Evolutionary conservation across 2,329 filamentous ascomycete species (phyloP), one percentile per base, ranked within the genome.

Genomic region (Fusarium sp.): DNA sequence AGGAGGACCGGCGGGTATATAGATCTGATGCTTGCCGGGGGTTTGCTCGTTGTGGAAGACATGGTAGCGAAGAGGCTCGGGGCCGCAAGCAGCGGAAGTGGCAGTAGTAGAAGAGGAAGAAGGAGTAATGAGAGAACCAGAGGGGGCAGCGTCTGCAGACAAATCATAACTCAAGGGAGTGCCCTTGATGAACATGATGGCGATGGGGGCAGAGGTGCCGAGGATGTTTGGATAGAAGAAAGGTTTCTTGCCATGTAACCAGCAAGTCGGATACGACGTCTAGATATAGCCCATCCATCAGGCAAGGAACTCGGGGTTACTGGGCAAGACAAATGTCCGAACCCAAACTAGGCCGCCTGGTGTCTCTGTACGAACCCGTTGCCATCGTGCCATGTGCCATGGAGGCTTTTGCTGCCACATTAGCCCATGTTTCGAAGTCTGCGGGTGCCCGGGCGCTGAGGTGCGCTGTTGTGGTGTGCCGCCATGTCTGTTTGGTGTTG

Each of bases 21-120:
- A 62, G 29, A 69, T 52, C n/a, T 68, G 69, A 44, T 61, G 61
- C 36, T 48, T 32, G 15, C 56, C 50, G 23, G 49, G 52, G 9
- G 56, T 38, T n/a, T 61, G 51, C 19, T 69, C 42, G 29, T 69
- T 50, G 14, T 57, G 66, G 37, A 63, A 68, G 46, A 68, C 54
- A 33, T 59, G 61, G 19, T 61, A 53, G 9, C 47, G 49, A 35
- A 43, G 6, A n/a, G 53, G 43, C 8, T 62, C 47, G 0, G 49
- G 29, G 6, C 10, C 13, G 9, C 8, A 13, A 15, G 14, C 15
- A 33, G 53, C 39, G 13, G 44, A 41, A 4, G n/a, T 29, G 25
- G 60, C 33, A 25, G 32, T 29, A 27, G 60, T 33, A 25, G 32
- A 41, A n/a, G 41, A 41, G 14, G 41, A 25, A 25, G 23, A 8